Base-by-base conservation (phyloP, 2,329 filamentous ascomycete genomes). In the Aspergillus sergii region DNA sequence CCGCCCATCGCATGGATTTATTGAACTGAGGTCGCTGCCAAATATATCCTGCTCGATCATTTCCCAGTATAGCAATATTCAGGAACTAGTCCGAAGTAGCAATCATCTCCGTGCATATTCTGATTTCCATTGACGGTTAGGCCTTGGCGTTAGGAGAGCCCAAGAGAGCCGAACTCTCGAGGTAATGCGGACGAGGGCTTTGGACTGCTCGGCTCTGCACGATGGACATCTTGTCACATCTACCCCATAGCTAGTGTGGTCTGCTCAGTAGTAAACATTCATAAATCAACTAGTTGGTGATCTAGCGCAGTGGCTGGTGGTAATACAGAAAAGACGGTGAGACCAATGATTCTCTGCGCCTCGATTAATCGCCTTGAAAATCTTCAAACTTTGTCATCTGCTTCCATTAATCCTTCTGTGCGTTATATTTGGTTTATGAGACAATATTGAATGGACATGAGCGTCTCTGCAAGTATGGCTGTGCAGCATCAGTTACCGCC, bases 131-230 rank as follows among this genome's bases (percentile, higher is more conserved):
- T 41, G 32, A 30, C 28, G 14, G 57, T 26, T 23, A 34, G 50
- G 3, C 57, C 58, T 65, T 64, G 61, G 59, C 50, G 54, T 57
- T 16, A 34, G 51, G 41, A 54, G 61, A 59, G 50, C 32, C 64
- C 39, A 58, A 28, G 28, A 41, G 41, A 58, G 46, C 46, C 48
- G 28, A 26, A 28, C n/a, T 50, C 41, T 23, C n/a, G 23, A 53
- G 21, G 28, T 48, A 16, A 53, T 56, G 58, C 57, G 54, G 57
- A 59, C 41, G 36, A 59, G 61, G 26, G 50, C 48, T 55, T 59
- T 51, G 56, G 51, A 48, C 53, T 48, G 41, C 63, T 66, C 66
- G 67, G 64, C 61, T 56, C 63, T 69, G 68, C 67, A 68, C 16
- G 64, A 59, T 64, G 46, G 48, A 48, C 39, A 55, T 56, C 59